Evolutionary conservation across 176 grass and related monocot species (phyloP), one percentile per base, ranked within the genome.

Genomic region (Tuctoria greenei): DNA sequence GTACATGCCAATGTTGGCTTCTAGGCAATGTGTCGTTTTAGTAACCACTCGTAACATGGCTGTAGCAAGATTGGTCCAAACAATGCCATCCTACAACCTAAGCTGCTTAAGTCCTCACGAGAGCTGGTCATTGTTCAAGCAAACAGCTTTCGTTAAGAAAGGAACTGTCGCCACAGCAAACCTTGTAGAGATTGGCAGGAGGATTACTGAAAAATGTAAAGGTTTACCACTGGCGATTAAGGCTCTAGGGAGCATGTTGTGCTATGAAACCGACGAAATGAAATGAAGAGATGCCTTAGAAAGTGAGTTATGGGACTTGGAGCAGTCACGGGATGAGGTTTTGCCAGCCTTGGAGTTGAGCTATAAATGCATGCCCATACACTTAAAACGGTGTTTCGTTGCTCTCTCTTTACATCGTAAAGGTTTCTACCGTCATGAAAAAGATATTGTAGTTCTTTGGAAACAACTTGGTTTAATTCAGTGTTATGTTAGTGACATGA

Each of bases 231-330:
- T 83, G 42, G 86, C 62, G 1, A 43, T 78, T 2, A 80, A 75
- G 80, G 61, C 73, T 37, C 43, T 88, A 11, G 86, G 75, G 12
- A 75, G 81, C 67, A 20, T 71, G 15, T 64, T 88, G 10, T 45
- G 50, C 0, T 79, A 62, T 23, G 86, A 80, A 57, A 55, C 34
- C 46, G 5, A 79, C 39, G 49, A 73, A 51, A 52, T 25, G 10
- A 73, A 60, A 60, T 80, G 86, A 69, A 40, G 60, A 8, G 81
- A 64, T 24, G 61, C 80, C 46, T 38, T 67, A 44, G 60, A 88
- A 40, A 84, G 75, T 63, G 81, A 84, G 44, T 26, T 84, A 7
- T 88, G 86, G 81, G 54, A 70, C 18, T 64, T 83, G 42, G 34
- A 74, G 23, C 39, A 67, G 10, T 12, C 43, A 20, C 8, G 10